Percentiles rank a stretch among this genome's conserved stretches.
Conservation (phyloP, 2,329 filamentous ascomycete species). For the Cercospora sp. region DNA sequence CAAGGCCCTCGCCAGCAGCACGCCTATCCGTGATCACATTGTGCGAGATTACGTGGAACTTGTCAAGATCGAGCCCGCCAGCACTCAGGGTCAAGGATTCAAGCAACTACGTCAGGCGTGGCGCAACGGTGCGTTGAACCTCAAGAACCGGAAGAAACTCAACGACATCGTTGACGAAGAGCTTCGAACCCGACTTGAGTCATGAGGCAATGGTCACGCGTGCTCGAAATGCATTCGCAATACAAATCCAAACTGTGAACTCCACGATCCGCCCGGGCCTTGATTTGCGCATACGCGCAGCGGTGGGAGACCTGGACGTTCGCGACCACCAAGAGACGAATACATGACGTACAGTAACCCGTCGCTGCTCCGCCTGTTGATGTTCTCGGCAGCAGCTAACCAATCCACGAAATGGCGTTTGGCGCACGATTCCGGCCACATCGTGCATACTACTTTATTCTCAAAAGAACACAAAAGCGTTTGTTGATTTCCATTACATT, state of each 20-base stretch:
- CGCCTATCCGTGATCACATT: constrained; percentile 55
- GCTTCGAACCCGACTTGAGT: constrained; percentile 55
- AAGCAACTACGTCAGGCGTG: constrained; percentile 55
- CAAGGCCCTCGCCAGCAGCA: constrained; percentile 55
- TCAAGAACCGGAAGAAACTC: constrained; percentile 60
- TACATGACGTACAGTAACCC: constrained; percentile 1
- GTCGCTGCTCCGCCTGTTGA: constrained; percentile 7
- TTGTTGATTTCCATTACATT: background rate
- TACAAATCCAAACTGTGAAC: background rate
- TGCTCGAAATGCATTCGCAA: background rate
- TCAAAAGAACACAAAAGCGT: constrained; percentile 14
- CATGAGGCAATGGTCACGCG: constrained; percentile 5
- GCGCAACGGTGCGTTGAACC: constrained; percentile 56
- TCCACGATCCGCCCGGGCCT: background rate
- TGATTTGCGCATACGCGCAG: background rate
- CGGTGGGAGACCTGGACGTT: background rate
- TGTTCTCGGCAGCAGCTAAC: constrained; percentile 9
- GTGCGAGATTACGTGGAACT: constrained; percentile 58
- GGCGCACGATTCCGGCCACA: background rate
- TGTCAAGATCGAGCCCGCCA: constrained; percentile 51
- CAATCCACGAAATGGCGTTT: constrained; percentile 8
- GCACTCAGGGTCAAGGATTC: constrained; percentile 49
- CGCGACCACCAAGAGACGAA: background rate
- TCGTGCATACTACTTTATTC: constrained; percentile 6
- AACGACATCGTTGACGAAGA: constrained; percentile 53